Base-by-base conservation (phyloP, 768 basidiomycete species). In the Termitomyces sp. region DNA sequence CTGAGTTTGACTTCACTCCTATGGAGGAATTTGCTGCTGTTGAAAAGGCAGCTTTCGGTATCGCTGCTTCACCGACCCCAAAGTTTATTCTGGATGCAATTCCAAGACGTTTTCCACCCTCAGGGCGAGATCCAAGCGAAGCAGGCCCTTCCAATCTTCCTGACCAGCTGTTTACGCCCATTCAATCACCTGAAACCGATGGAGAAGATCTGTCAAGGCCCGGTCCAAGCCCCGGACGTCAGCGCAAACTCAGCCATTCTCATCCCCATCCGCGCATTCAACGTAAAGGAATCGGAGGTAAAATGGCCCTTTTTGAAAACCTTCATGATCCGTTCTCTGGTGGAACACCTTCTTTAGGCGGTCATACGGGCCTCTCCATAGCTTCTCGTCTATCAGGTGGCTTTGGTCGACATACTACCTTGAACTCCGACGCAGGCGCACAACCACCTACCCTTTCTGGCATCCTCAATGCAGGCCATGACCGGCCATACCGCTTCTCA, bases 401-500 rank as follows among this genome's bases (percentile, higher is more conserved):
- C 69, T 20, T 66, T 68, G 37, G 69, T 67, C 36, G 69, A 71
- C 57, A 73, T 12, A 54, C 51, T 12, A 57, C 63, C 10, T 42
- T 37, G 0, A 40, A 48, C 45, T 9, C 36, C 15, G 67, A 66
- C 6, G 40, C 43, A 36, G 53, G 40, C n/a, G 31, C 57, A 12
- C 54, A 63, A 8, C 60, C 64, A 1, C 45, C 56, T 5, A 38
- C 4, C 0, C 42, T 48, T 45, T 60, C 57, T 25, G 74, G 77
- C 7, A 77, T 82, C 54, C 73, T 81, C 29, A 75, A 79, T 55
- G 78, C 80, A 4, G 86, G 83, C 0, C 89, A 94, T 65, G 94
- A 95, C 68, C 81, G 94, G 68, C 96, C 96, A 9, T 98, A 98
- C 70, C 85, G 97, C 49, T 99, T 98, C 77, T 98, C 97, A 0